Evolutionary conservation across 768 basidiomycete genomes (phyloP), one percentile per base, ranked within the genome.

Genomic region (Guyanaporus albipodus): DNA sequence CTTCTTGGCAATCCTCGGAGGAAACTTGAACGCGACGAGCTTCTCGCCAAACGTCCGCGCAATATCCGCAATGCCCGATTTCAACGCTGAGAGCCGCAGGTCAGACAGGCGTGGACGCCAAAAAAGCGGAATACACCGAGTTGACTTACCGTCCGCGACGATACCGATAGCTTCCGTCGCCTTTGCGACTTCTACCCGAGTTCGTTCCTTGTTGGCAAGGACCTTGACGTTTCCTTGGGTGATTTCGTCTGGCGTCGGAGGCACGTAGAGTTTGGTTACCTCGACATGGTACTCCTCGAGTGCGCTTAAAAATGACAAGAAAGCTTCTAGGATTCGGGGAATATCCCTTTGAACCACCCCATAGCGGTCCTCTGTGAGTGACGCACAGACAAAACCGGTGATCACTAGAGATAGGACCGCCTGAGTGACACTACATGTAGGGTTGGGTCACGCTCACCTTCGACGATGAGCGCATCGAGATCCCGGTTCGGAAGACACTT

Each of bases 331-430:
- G 23, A 91, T 80, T 49, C 79, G 82, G 0, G 90, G 85, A 17
- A 91, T 87, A 59, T 93, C 91, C 10, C 86, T 74, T 61, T 93
- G 91, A 11, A 91, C 87, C 27, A 83, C 78, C 18, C 91, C 91
- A 58, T 84, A 91, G 17, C 76, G 74, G 67, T 94, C 91, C 62
- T 92, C 91, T 1, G 73, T 71, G 12, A 93, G 68, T 4, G 91
- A 92, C 0, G 83, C 79, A 48, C 82, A 85, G 7, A 78, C 73
- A 8, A 92, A 70, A 39, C 76, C 74, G 2, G 85, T 77, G 4
- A 93, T 70, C 6, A 80, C 36, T 70, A n/a, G 67, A 14, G n/a
- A 12, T 19, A 8, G 14, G 8, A 37, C 11, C 22, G 32, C 14
- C 7, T 46, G 6, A 40, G 33, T 11, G 14, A 35, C n/a, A n/a